Evolutionary conservation across 2,329 filamentous ascomycete species (phyloP).

Genomic region (Albifimbria verrucaria): DNA sequence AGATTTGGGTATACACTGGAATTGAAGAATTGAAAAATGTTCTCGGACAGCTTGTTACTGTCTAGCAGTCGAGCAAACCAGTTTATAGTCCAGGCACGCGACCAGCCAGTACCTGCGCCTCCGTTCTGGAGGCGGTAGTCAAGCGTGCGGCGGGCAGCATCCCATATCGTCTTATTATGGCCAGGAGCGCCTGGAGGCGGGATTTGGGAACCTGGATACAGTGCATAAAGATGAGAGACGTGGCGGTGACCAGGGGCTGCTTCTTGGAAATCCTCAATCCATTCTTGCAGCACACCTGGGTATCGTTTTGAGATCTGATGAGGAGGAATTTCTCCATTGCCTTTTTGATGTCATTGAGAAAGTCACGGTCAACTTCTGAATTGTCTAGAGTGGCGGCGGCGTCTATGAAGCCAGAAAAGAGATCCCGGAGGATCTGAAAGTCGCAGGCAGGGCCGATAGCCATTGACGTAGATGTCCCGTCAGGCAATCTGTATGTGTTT

Average conservation of each 20-base stretch:
- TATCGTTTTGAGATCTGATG: background rate
- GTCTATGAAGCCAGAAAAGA: background rate
- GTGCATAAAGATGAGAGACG: conserved; percentile 6
- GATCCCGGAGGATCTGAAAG: background rate
- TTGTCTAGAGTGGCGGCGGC: background rate
- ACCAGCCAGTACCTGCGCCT: background rate
- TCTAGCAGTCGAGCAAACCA: background rate
- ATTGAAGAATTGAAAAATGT: conserved; percentile 3
- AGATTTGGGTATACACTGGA: background rate
- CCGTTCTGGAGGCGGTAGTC: conserved; percentile 2
- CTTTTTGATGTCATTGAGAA: background rate
- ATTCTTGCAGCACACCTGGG: conserved; percentile 5
- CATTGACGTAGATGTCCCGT: background rate
- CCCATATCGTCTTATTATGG: conserved; percentile 2
- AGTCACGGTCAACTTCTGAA: background rate
- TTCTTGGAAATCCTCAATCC: conserved; percentile 6
- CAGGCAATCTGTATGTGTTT: background rate
- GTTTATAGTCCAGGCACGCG: background rate
- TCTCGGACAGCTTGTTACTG: background rate
- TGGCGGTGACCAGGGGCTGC: conserved; percentile 6
- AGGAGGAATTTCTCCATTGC: background rate
- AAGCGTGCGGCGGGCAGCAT: background rate
- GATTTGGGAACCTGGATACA: conserved; percentile 1
- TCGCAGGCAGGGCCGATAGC: background rate
- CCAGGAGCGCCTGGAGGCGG: background rate